A percentile compares a stretch with the other conserved stretches of the same genome.
phyloP scores from a whole-genome alignment of 495 filamentous ascomycete species.

The Xylaria flabelliformis region DNA sequence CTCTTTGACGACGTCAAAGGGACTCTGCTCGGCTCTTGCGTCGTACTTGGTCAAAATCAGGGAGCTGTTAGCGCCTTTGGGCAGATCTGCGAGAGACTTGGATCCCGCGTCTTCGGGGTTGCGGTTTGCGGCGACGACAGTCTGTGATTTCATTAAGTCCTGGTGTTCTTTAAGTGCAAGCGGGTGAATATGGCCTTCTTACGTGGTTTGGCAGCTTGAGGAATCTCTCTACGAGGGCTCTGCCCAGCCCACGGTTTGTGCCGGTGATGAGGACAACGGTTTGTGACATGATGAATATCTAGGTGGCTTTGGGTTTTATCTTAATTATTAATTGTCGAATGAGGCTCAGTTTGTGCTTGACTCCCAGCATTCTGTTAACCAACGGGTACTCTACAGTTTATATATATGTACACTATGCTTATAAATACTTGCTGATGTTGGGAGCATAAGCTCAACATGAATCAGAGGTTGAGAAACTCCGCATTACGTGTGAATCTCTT shows the following conservation, averaged over 20 bases:
- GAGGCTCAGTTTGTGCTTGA: not conserved
- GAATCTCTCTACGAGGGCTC: constrained; percentile 35
- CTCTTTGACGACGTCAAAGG: constrained; percentile 29
- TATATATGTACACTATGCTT: not conserved
- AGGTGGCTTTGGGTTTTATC: not conserved
- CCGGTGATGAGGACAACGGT: constrained; percentile 43
- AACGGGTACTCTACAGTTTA: not conserved
- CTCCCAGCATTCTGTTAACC: not conserved
- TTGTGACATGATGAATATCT: constrained; percentile 30
- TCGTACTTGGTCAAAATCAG: constrained; percentile 36
- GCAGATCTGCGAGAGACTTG: constrained; percentile 28
- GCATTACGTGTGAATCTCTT: not conserved
- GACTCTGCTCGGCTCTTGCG: constrained; percentile 23
- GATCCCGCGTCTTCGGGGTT: constrained; percentile 35
- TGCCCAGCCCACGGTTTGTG: constrained; percentile 43
- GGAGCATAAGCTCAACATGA: not conserved
- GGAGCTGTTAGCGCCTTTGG: constrained; percentile 27
- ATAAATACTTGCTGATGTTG: not conserved
- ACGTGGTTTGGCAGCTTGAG: constrained; percentile 40
- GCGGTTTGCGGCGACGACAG: constrained; percentile 46
- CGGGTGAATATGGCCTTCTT: not conserved
- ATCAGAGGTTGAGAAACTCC: constrained; percentile 1
- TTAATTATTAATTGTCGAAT: not conserved
- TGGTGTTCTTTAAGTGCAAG: not conserved
- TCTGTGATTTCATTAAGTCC: not conserved